These are phyloP conservation scores for Epichloe gansuensis DNA, from an alignment of 2,329 filamentous ascomycete genomes.

Conservation along the genomic window DNA sequence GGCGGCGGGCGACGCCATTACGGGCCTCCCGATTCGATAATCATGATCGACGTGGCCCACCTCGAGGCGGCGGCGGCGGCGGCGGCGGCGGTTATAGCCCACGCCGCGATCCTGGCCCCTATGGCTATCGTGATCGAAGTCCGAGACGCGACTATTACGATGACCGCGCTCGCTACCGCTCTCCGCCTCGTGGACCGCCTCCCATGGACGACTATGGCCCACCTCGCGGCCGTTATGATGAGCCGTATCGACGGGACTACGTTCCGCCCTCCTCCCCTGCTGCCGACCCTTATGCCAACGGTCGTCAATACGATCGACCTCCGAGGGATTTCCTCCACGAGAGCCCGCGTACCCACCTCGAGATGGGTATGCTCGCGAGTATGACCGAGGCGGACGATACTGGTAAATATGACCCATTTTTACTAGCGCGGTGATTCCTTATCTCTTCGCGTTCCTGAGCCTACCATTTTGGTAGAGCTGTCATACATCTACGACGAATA, in stretches of 20 bases:
- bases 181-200: constrained; percentile 53
- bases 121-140: constrained; percentile 80
- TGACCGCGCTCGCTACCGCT: constrained; percentile 68
- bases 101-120: constrained; percentile 50
- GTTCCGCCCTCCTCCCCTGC: constrained; percentile 52
- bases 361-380: constrained; percentile 33
- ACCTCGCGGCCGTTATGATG: constrained; percentile 59
- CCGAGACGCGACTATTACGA: constrained; percentile 82
- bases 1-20: constrained; percentile 44
- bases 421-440: constrained; percentile 6
- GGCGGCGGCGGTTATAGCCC: constrained; percentile 60
- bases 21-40: constrained; percentile 52
- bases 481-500: constrained; percentile 10
- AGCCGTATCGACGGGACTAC: constrained; percentile 62
- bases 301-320: constrained; percentile 43
- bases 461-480: constrained; percentile 1
- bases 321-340: constrained; percentile 37
- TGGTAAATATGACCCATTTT: constrained; percentile 28
- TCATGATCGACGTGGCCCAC: constrained; percentile 67
- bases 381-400: constrained; percentile 38
- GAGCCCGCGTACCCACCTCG: constrained; percentile 26
- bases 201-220: constrained; percentile 67
- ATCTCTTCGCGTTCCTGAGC: neutral
- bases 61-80: constrained; percentile 29
- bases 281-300: constrained; percentile 49